Base-by-base conservation (phyloP, 805 yeast genomes). In the Myxozyma neotropica region DNA sequence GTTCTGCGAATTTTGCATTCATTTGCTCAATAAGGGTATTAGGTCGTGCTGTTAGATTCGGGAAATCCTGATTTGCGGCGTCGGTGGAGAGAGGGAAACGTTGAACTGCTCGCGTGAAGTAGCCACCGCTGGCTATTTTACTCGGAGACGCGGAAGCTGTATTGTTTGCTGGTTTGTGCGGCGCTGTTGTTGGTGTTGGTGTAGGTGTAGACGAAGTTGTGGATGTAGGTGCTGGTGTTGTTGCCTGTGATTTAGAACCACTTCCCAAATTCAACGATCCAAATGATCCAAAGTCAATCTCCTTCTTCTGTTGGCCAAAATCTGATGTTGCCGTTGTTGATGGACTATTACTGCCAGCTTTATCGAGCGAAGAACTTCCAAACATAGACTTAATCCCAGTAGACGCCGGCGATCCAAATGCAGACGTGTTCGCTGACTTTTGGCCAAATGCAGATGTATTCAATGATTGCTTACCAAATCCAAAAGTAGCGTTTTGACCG, bases 21-120 rank as follows among this genome's bases (percentile, higher is more conserved):
- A 58, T 39, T 29, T 53, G 62, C 29, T 58, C 65, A 26, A 50
- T 45, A 15, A 54, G 26, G 6, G 59, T 45, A n/a, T 23, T 38
- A 26, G 65, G 65, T 17, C 63, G 59, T 4, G 53, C 42, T 6
- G 61, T 58, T 10, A 60, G 44, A 21, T 17, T 35, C 7, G 59
- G 52, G 47, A 58, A 58, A 10, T 29, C 8, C 13, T n/a, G 12
- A 26, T 47, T 58, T 13, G 24, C 26, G 10, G 7, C 19, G 15
- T 33, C 39, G 3, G 17, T 24, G 15, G 46, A 15, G 38, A 57
- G 38, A 17, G 53, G 56, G 45, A 57, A 57, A 12, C 61, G 57
- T n/a, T 31, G 42, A 46, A 47, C 50, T 8, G 59, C 55, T 0
- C n/a, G n/a, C 2, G 59, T 55, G 19, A 29, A 13, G 31, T 55